A percentile compares a stretch with the other conserved stretches of the same genome.
Conservation (phyloP, 371 early-diverging fungal species). For the Haplosporangium sp. region DNA sequence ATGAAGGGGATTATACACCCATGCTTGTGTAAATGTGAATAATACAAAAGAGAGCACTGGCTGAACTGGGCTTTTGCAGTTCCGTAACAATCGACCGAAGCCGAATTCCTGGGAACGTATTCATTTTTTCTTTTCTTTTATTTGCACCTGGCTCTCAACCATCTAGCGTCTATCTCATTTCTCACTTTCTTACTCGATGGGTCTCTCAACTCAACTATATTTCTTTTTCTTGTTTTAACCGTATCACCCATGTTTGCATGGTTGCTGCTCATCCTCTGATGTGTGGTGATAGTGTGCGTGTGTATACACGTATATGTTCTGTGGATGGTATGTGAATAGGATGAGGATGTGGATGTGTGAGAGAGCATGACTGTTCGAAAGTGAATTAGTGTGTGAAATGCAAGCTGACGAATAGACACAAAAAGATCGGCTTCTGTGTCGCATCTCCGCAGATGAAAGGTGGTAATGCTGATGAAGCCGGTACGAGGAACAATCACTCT, state of each 20-base stretch:
- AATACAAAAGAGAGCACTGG: background rate
- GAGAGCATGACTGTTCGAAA: too few species aligned
- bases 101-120: conserved; percentile 12
- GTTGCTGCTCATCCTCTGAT: too few species aligned
- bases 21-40: too few species aligned
- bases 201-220: background rate
- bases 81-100: conserved; percentile 11
- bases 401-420: conserved; percentile 1
- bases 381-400: background rate
- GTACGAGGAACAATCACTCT: too few species aligned
- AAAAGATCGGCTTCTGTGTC: background rate
- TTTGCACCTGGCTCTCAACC: background rate
- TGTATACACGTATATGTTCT: too few species aligned
- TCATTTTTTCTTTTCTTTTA: background rate
- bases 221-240: background rate
- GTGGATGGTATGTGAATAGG: too few species aligned
- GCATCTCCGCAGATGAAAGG: background rate
- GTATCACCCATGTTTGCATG: too few species aligned
- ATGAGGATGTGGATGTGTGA: too few species aligned
- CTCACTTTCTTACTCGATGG: background rate
- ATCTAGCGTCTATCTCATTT: too few species aligned
- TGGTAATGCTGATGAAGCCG: background rate
- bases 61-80: too few species aligned
- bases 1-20: too few species aligned
- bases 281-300: too few species aligned